Conservation (phyloP, 2,329 filamentous ascomycete species). For the Helminthosporium solani region DNA sequence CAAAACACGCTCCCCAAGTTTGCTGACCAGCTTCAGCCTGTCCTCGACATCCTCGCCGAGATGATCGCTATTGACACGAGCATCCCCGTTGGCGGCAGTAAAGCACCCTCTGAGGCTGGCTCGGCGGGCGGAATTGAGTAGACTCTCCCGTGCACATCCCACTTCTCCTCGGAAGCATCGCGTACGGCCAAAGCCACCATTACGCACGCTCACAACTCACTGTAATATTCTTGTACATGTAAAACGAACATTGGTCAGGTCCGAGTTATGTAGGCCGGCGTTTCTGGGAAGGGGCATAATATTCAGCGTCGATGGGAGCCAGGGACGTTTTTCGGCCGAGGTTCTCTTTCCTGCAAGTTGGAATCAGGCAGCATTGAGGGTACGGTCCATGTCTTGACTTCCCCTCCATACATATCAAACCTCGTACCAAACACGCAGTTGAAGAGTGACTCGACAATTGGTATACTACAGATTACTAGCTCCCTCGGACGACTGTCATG, state of each 20-base stretch:
- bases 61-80: conserved; percentile 92
- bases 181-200: conserved; percentile 16
- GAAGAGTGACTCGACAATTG: conserved; percentile 18
- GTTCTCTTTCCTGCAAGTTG: conserved; percentile 1
- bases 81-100: conserved; percentile 44
- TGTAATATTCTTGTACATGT: conserved; percentile 42
- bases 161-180: conserved; percentile 6
- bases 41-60: conserved; percentile 93
- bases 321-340: conserved; percentile 29
- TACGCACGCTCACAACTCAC: conserved; percentile 20
- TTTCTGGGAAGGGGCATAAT: conserved; percentile 25
- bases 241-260: conserved; percentile 23
- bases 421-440: no score
- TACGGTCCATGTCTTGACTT: conserved; percentile 1
- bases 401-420: background rate
- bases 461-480: conserved; percentile 39
- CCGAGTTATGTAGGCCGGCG: conserved; percentile 23
- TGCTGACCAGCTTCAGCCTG: conserved; percentile 58
- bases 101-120: conserved; percentile 38
- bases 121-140: conserved; percentile 39
- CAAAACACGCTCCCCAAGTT: background rate
- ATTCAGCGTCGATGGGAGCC: conserved; percentile 10
- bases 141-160: background rate
- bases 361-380: background rate
- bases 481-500: conserved; percentile 12